phyloP scores from a whole-genome alignment of 148 eudicot species.

The Vaccinium vitisidaea region DNA sequence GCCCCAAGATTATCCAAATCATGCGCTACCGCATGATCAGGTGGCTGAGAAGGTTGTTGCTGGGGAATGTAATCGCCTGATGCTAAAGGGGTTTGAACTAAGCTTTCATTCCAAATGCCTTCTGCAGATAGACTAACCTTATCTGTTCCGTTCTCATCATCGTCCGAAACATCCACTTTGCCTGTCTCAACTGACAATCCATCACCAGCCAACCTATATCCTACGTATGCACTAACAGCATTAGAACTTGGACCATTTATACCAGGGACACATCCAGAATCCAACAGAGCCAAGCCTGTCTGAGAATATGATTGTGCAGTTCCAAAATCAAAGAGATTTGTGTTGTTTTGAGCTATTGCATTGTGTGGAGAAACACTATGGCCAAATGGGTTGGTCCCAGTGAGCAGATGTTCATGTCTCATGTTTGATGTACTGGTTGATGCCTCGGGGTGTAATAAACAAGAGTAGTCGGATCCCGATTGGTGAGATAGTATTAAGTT shows the following conservation, averaged over 20 bases:
- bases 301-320: not conserved
- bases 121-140: not conserved
- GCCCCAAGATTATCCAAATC: not conserved
- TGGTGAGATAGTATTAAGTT: not conserved
- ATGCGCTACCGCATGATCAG: not conserved
- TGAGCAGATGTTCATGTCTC: not conserved
- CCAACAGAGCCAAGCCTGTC: conserved; percentile 1
- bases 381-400: not conserved
- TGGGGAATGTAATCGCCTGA: not conserved
- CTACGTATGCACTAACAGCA: conserved; percentile 16
- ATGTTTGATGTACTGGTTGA: conserved; percentile 15
- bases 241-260: not conserved
- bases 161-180: not conserved
- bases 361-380: not conserved
- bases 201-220: conserved; percentile 30
- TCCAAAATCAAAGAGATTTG: not conserved
- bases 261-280: conserved; percentile 9
- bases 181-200: conserved; percentile 28
- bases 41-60: conserved; percentile 1
- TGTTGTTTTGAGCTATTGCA: not conserved
- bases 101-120: not conserved
- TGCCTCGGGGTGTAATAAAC: not conserved
- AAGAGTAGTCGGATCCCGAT: not conserved
- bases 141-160: not conserved
- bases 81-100: conserved; percentile 1